A percentile compares a stretch with the other conserved stretches of the same genome.
These are phyloP conservation scores for Solanum hybrid DNA, from an alignment of 305 asterid species.

Conservation along the genomic window DNA sequence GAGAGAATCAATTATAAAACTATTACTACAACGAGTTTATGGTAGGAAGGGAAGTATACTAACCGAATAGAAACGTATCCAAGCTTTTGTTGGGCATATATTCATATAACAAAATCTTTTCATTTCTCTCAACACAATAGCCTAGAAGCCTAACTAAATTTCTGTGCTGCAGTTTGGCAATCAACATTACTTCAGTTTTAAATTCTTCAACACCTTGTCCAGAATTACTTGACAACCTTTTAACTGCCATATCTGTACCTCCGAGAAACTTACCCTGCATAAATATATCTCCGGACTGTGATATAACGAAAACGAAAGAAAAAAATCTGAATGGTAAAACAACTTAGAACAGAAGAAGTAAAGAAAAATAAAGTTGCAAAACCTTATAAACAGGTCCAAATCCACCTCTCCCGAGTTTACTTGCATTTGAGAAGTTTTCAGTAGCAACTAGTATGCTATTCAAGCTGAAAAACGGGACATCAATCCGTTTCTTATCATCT, in stretches of 20 bases:
- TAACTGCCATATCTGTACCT: background rate
- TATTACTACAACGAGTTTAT: background rate
- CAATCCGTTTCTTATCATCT: slow-evolving; percentile 12
- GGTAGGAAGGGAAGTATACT: background rate
- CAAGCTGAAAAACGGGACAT: slow-evolving; percentile 24
- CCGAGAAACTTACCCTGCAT: background rate
- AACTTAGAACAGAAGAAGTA: background rate
- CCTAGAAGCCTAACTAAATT: slow-evolving; percentile 21
- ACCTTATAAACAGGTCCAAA: slow-evolving; percentile 8
- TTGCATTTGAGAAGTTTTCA: slow-evolving; percentile 25
- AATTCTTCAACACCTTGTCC: slow-evolving; percentile 13
- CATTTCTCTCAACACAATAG: slow-evolving; percentile 11
- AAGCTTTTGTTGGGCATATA: background rate
- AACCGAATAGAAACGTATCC: slow-evolving; percentile 10
- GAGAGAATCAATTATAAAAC: background rate
- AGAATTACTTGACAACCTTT: background rate
- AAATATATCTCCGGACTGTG: slow-evolving; percentile 6
- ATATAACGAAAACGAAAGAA: background rate
- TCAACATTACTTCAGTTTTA: slow-evolving; percentile 15
- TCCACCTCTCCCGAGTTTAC: slow-evolving; percentile 28
- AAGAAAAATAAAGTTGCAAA: background rate
- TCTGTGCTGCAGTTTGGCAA: slow-evolving; percentile 21
- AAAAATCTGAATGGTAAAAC: background rate
- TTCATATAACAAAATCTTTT: slow-evolving; percentile 5
- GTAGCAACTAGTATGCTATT: slow-evolving; percentile 29